Base-by-base conservation (phyloP, 2,329 filamentous ascomycete species). In the Xylariaceae sp. region DNA sequence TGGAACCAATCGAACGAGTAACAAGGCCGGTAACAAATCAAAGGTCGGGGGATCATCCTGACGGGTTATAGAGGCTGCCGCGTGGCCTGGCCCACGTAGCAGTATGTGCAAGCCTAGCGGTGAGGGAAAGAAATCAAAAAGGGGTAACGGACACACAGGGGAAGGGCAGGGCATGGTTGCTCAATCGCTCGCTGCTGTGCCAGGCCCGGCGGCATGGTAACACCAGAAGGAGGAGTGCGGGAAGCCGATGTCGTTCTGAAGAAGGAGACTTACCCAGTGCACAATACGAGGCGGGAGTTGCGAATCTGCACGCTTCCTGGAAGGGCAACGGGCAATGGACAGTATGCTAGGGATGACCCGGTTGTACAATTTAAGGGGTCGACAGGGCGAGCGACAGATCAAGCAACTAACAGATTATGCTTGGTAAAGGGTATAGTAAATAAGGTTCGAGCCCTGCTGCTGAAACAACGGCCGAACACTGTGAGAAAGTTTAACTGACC, bases 1-100 rank as follows among this genome's bases (percentile, higher is more conserved):
- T 27, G 4, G 18, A 31, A 31, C 11, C n/a, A 31, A 18, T 31
- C 14, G 28, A 24, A 24, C 11, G 11, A 28, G 15, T 34, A 34
- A 12, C 23, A 18, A 31, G 23, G 34, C 31, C 34, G 35, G 38
- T 36, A n/a, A 36, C 46, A 39, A 45, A 40, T 36, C 18, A 33
- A 28, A 31, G 47, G 40, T 11, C 21, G 35, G 17, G 44, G 35
- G 32, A 34, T 45, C 31, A 34, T 32, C 19, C 28, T 43, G 36
- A 19, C 19, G 34, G 36, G 14, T 24, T 15, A 46, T 46, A 43
- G 40, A 46, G 36, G n/a, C n/a, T n/a, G n/a, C n/a, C n/a, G n/a
- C n/a, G n/a, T n/a, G n/a, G n/a, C n/a, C n/a, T n/a, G n/a, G n/a
- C 40, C 43, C 26, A 38, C 46, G 43, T 41, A 41, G 46, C 36